Conservation (phyloP, 2,329 filamentous ascomycete species). For the Fusarium clavum region DNA sequence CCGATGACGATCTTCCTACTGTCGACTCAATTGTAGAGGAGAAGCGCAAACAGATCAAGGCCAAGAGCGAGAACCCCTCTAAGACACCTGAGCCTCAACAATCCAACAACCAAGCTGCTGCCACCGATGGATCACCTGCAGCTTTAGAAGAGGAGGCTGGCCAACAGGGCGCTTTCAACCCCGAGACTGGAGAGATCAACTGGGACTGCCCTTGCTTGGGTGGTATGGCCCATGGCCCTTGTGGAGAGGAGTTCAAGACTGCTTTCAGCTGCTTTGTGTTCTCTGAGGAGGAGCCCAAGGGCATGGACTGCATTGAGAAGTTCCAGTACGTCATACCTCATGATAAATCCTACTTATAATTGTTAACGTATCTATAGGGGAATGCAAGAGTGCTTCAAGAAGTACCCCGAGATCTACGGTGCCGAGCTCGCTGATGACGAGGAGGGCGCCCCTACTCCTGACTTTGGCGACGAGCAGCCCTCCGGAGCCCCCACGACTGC, state of each 20-base stretch:
- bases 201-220: conserved; percentile 99
- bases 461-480: conserved; percentile 47
- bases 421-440: conserved; percentile 86
- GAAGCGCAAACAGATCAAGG: conserved; percentile 63
- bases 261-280: conserved; percentile 99
- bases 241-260: conserved; percentile 92
- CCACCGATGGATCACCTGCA: conserved; percentile 56
- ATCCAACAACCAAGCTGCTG: conserved; percentile 44
- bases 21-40: conserved; percentile 75
- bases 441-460: conserved; percentile 50
- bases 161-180: conserved; percentile 94
- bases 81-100: conserved; percentile 45
- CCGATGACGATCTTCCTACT: conserved; percentile 69
- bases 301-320: conserved; percentile 96
- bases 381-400: conserved; percentile 97
- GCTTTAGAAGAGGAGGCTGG: conserved; percentile 82
- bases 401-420: conserved; percentile 93
- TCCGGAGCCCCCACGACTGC: conserved; percentile 14
- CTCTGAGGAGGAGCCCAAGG: conserved; percentile 94
- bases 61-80: conserved; percentile 46
- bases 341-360: background rate
- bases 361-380: conserved; percentile 66
- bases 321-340: conserved; percentile 78
- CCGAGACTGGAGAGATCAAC: conserved; percentile 99
- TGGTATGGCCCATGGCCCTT: conserved; percentile 96